phyloP scores from a whole-genome alignment of 306 rosid genomes.

The Castanospermum australe region DNA sequence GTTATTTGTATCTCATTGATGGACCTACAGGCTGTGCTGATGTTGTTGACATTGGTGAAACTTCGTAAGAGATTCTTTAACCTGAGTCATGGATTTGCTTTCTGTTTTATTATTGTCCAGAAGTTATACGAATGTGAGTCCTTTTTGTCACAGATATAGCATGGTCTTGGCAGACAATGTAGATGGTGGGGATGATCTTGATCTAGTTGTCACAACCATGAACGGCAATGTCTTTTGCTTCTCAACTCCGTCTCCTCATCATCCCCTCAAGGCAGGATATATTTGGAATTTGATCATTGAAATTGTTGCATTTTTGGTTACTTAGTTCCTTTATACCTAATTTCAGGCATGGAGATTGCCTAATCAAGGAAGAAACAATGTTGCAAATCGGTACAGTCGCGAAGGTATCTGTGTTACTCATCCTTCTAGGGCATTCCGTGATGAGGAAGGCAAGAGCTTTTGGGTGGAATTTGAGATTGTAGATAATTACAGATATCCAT shows the following conservation, averaged over 20 bases:
- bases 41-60: constrained; percentile 98
- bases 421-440: constrained; percentile 92
- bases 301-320: constrained; percentile 7
- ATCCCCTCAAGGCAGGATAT: constrained; percentile 84
- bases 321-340: constrained; percentile 15
- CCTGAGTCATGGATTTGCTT: constrained; percentile 11
- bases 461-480: constrained; percentile 91
- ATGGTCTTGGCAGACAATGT: constrained; percentile 98
- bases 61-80: constrained; percentile 71
- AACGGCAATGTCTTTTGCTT: constrained; percentile 97
- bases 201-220: constrained; percentile 93
- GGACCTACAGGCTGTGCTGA: constrained; percentile 96
- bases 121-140: not conserved
- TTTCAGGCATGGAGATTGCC: constrained; percentile 82
- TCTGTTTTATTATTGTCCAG: constrained; percentile 8
- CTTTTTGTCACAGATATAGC: constrained; percentile 76
- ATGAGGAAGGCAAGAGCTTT: constrained; percentile 95
- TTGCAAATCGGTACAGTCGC: constrained; percentile 65
- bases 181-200: constrained; percentile 99
- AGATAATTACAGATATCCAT: constrained; percentile 77
- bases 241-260: constrained; percentile 89
- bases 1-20: constrained; percentile 91
- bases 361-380: constrained; percentile 85
- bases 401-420: constrained; percentile 81
- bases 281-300: constrained; percentile 22